phyloP scores from a whole-genome alignment of 805 yeast species.

The Geotrichum ghanense region DNA sequence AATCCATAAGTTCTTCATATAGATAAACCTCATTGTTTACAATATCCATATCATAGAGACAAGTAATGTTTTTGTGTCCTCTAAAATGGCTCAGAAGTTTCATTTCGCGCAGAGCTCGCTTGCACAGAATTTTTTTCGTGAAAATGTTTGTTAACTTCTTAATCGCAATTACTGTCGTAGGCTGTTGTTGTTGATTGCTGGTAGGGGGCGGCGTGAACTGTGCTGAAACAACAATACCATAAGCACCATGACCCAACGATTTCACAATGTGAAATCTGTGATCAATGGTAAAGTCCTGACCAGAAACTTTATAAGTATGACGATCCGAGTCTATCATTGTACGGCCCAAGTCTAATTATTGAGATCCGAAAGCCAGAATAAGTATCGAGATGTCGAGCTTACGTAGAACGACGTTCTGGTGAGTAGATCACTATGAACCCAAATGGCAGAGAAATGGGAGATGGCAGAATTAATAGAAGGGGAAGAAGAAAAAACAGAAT shows the following conservation, averaged over 20 bases:
- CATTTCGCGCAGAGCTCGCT: constrained; percentile 83
- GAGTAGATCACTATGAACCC: too few relatives aligned
- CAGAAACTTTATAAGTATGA: constrained; percentile 51
- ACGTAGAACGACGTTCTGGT: too few relatives aligned
- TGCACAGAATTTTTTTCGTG: constrained; percentile 80
- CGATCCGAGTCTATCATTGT: constrained; percentile 17
- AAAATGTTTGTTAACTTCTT: constrained; percentile 94
- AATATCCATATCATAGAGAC: constrained; percentile 88
- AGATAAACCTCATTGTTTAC: constrained; percentile 81
- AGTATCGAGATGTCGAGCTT: too few relatives aligned
- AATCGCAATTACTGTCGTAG: constrained; percentile 70
- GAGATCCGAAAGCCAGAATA: too few relatives aligned
- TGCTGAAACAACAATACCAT: constrained; percentile 94
- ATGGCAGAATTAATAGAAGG: too few relatives aligned
- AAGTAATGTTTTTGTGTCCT: constrained; percentile 93
- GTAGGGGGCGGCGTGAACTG: constrained; percentile 60
- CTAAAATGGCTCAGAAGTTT: constrained; percentile 85
- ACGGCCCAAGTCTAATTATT: too few relatives aligned
- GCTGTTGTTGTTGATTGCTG: constrained; percentile 26
- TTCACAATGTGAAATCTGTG: constrained; percentile 77
- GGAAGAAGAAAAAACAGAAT: too few relatives aligned
- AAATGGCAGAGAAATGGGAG: too few relatives aligned
- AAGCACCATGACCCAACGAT: constrained; percentile 96
- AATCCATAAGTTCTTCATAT: constrained; percentile 96
- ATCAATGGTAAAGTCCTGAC: constrained; percentile 90